Base-by-base conservation (phyloP, 805 yeast genomes). In the Saccharomycopsis fibuligera region DNA sequence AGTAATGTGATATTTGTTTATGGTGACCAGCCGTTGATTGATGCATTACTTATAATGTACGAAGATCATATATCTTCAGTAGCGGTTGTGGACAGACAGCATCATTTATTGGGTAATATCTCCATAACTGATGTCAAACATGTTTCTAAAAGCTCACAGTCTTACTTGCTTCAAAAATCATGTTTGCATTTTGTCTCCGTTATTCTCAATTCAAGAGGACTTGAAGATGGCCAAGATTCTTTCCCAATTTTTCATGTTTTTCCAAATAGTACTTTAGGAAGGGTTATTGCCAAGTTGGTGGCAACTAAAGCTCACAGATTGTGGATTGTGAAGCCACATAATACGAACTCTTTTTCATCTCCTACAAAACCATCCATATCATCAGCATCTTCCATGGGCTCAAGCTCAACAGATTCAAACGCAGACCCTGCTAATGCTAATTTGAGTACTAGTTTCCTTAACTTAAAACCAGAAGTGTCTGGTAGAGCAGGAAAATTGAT, bases 231-330 rank as follows among this genome's bases (percentile, higher is more conserved):
- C 45, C 89, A 90, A 65, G 99, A 91, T 68, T 88, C 95, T 37
- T 91, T 84, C 73, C 99, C 99, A 16, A 91, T 93, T 36, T 91
- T 91, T 74, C 96, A 91, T 63, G 96, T 91, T 23, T 83, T 86
- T 54, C 78, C 79, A 53, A 74, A 76, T 36, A 79, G 95, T 8
- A 81, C 93, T 0, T 72, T 93, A 44, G 95, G 88, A 30, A 77
- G 96, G 63, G 88, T 95, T 6, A 76, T 93, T 60, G 98, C 98
- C 30, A 91, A 93, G 64, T 71, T 91, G 57, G 98, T 91, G 12
- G 98, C 99, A 4, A 91, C 99, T 1, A 83, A 83, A 64, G 79
- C 96, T 2, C 99, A 91, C 67, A 76, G 99, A 63, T 68, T 86
- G 48, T 85, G 93, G 93, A 79, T 86, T 42, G 90, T 84, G 17